phyloP scores from a whole-genome alignment of 2,329 filamentous ascomycete species.

The Trichoderma citrinoviride region DNA sequence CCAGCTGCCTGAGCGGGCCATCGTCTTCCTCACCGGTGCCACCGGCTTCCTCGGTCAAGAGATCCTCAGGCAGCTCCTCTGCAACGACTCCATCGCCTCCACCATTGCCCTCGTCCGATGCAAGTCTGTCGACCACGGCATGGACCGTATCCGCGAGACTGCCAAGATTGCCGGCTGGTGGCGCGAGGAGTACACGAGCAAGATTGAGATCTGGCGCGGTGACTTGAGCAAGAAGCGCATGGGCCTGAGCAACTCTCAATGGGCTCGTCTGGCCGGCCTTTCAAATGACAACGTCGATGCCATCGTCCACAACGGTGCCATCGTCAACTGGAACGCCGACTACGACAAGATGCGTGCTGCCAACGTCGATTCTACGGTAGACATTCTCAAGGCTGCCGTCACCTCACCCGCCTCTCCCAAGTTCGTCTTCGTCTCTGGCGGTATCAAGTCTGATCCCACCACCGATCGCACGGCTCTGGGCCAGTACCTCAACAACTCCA shows the following conservation, averaged over 20 bases:
- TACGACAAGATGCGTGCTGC: conserved; percentile 69
- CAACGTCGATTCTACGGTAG: conserved; percentile 57
- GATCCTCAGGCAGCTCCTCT: conserved; percentile 16
- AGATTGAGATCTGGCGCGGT: conserved; percentile 15
- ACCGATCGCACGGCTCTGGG: conserved; percentile 1
- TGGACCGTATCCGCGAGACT: conserved; percentile 9
- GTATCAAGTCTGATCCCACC: conserved; percentile 17
- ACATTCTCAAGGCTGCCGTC: conserved; percentile 24
- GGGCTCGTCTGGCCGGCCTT: conserved; percentile 53
- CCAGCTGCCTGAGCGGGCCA: conserved; percentile 8
- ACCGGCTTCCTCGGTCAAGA: conserved; percentile 25
- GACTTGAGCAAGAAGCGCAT: conserved; percentile 60
- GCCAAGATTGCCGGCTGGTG: conserved; percentile 19
- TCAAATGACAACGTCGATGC: conserved; percentile 59
- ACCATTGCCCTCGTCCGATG: conserved; percentile 7
- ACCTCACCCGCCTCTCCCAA: conserved; percentile 23
- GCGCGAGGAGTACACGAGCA: background rate
- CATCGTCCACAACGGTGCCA: conserved; percentile 78
- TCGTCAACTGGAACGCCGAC: conserved; percentile 75
- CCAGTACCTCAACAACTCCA: conserved; percentile 7
- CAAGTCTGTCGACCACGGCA: background rate
- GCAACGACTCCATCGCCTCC: conserved; percentile 1
- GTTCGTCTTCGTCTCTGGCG: conserved; percentile 30
- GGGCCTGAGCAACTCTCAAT: conserved; percentile 60
- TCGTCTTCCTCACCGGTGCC: conserved; percentile 25